A percentile compares a stretch with the other conserved stretches of the same genome.
Conservation (phyloP, 768 basidiomycete species). For the Kondoa malvinella region DNA sequence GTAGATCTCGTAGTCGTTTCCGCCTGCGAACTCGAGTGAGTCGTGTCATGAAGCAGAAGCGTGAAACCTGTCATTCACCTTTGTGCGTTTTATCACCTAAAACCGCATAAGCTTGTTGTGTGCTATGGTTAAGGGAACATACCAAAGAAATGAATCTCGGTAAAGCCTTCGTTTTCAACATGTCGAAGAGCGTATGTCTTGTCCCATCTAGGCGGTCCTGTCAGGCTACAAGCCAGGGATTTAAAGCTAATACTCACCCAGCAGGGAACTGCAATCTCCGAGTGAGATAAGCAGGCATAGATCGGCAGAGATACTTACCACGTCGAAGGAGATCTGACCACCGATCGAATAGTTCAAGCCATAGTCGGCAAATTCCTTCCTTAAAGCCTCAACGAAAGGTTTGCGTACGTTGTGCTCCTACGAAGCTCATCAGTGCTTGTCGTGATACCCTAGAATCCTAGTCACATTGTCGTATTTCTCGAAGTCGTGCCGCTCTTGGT, state of each 20-base stretch:
- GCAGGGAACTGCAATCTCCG: constrained; percentile 34
- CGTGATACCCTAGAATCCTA: too few species aligned
- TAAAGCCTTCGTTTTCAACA: constrained; percentile 67
- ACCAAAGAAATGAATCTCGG: constrained; percentile 90
- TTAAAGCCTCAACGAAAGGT: constrained; percentile 56
- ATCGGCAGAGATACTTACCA: constrained; percentile 30
- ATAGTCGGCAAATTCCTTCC: constrained; percentile 66
- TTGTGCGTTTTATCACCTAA: constrained; percentile 61
- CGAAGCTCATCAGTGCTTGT: too few species aligned
- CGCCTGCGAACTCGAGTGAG: too few species aligned
- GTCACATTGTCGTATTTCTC: constrained; percentile 69
- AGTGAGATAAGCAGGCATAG: too few species aligned
- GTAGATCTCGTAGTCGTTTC: constrained; percentile 50
- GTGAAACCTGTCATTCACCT: too few species aligned
- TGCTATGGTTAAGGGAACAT: neutral
- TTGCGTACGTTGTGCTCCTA: constrained; percentile 56
- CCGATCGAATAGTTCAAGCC: constrained; percentile 79
- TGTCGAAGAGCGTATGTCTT: constrained; percentile 78
- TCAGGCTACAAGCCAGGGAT: too few species aligned
- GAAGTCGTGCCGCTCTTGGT: constrained; percentile 65
- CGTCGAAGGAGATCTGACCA: constrained; percentile 88
- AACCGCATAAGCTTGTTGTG: neutral
- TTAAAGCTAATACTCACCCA: too few species aligned
- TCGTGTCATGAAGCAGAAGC: too few species aligned
- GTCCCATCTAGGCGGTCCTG: too few species aligned